Base-by-base conservation (phyloP, 1,284 basidiomycete genomes). In the Ganoderma boninense region DNA sequence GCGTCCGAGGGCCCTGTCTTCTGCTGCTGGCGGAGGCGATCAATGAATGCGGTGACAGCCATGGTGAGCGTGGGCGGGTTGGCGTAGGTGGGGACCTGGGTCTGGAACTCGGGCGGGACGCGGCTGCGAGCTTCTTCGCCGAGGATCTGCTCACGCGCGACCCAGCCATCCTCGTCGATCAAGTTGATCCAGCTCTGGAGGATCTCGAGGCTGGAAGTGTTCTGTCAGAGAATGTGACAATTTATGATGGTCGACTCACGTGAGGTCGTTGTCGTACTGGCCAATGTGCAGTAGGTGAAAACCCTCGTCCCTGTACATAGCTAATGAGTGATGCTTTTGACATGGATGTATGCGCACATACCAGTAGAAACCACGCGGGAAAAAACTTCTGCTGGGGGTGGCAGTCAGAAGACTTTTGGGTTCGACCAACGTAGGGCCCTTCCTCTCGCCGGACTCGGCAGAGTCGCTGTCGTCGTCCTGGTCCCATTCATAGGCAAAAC, bases 321-420 rank as follows among this genome's bases (percentile, higher is more conserved):
- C 23, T 20, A 71, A 6, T 65, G 60, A 67, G 35, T 38, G 57
- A 59, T 35, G 38, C 54, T 60, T 71, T 62, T 70, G 62, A 63
- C 40, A 40, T 56, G 29, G n/a, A 54, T 65, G 26, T 35, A n/a
- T 29, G 20, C 43, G 7, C 49, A 67, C 83, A 52, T 79, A 94
- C 95, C 97, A 98, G 81, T 98, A 98, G 80, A 98, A 98, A 29
- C 97, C 97, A 79, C 97, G 87, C 1, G 97, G 97, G 85, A 98
- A 98, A 85, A 98, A 97, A 75, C 95, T 96, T 62, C 97, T 88
- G 79, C 95, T 97, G 1, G 97, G 97, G 0, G 97, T 98, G 0
- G 95, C 97, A 7, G 97, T 97, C 72, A 97, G 83, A n/a, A 98
- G 83, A 38, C 90, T 88, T 68, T 85, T 89, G 10, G 93, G 90